These are phyloP conservation scores for Berberis thunbergii DNA, from an alignment of 164 flowering plant genomes.

Conservation along the genomic window DNA sequence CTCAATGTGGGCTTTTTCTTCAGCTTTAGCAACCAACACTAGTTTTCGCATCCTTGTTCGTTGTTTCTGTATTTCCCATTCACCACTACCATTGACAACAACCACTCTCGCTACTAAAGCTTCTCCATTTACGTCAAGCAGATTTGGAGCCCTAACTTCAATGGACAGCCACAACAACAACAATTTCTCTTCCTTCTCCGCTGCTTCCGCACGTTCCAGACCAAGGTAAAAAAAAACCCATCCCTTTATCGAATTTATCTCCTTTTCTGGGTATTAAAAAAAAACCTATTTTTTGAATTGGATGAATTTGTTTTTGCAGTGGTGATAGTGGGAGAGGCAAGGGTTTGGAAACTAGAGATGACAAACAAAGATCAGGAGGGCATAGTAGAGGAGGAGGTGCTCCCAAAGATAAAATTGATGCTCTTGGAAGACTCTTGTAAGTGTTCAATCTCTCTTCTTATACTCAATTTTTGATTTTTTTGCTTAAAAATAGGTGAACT, in stretches of 20 bases:
- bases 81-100: not conserved
- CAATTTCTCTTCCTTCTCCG: constrained; percentile 15
- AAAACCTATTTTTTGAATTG: not conserved
- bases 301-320: constrained; percentile 1
- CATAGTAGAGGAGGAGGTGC: constrained; percentile 19
- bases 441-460: not conserved
- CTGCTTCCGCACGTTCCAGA: constrained; percentile 26
- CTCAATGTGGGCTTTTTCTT: no score
- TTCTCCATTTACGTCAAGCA: not conserved
- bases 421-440: constrained; percentile 34
- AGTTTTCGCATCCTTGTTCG: not conserved
- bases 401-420: constrained; percentile 22
- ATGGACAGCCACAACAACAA: constrained; percentile 11
- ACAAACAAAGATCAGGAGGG: constrained; percentile 24
- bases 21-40: not conserved
- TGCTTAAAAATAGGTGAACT: not conserved
- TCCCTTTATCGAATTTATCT: not conserved
- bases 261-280: not conserved
- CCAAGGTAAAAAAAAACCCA: constrained; percentile 16
- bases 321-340: constrained; percentile 15
- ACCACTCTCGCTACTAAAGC: not conserved
- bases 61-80: not conserved
- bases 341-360: constrained; percentile 20
- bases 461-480: not conserved
- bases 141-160: constrained; percentile 10